Base-by-base conservation (phyloP, 169 alveolate genomes). In the Cryptosporidium ubiquitum region DNA sequence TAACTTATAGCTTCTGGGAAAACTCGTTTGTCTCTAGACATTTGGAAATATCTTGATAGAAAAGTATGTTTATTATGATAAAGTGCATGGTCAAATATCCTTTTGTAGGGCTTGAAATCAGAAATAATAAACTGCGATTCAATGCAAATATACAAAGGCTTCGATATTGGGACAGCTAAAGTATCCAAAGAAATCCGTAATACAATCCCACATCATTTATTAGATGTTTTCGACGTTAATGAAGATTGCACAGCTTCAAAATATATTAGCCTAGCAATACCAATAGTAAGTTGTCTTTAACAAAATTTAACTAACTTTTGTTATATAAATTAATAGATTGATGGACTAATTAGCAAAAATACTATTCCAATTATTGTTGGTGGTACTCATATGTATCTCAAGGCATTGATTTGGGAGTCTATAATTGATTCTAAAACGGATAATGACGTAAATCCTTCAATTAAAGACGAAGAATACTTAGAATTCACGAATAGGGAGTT, bases 81-180 rank as follows among this genome's bases (percentile, higher is more conserved):
- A 60, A 18, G 33, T 40, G 16, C 3, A 14, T 20, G 14, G 47
- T 37, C 51, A 44, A 26, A 31, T 61, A 37, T 61, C 40, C 16
- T 29, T 23, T 55, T 39, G 20, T 37, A 79, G 85, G 52, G 47
- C 1, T 58, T 79, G 23, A 79, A 61, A 61, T 14, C 89, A 12
- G 89, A 79, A 64, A 79, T 79, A 42, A 47, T 79, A n/a, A 79
- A 66, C 39, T 79, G 89, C 37, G 89, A 79, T 51, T 61, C 79
- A 37, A 79, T 79, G 74, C 89, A 79, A 40, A n/a, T 79, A 18
- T 79, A 79, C 47, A 79, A 79, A 49, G 79, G 89, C 3, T 79
- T 79, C 35, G 89, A 79, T 79, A 42, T 79, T 61, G 89, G 89
- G 37, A 79, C 89, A 9, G 89, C 79, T 18, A 79, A 79, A 42